These are phyloP conservation scores for Russula virescens DNA, from an alignment of 768 basidiomycete genomes.

Conservation along the genomic window DNA sequence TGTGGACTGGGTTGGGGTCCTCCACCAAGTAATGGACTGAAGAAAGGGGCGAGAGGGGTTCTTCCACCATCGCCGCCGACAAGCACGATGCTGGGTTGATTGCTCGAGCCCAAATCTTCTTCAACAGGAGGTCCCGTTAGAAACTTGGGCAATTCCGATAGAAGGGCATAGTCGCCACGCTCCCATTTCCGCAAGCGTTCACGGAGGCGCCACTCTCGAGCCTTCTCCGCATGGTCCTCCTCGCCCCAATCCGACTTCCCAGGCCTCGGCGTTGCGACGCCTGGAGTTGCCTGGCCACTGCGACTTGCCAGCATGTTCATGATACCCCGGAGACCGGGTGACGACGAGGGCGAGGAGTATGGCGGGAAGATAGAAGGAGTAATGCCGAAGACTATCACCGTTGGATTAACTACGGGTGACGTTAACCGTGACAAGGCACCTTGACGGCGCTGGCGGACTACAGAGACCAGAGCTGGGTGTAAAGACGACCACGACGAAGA, in stretches of 20 bases:
- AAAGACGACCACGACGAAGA: slow-evolving; percentile 65
- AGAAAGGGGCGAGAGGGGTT: slow-evolving; percentile 34
- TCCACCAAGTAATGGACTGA: slow-evolving; percentile 26
- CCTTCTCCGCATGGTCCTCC: slow-evolving; percentile 56
- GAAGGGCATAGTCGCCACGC: slow-evolving; percentile 49
- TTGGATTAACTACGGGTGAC: slow-evolving; percentile 61
- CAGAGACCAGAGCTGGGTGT: slow-evolving; percentile 74
- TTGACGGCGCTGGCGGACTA: slow-evolving; percentile 71
- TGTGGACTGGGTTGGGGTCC: slow-evolving; percentile 24
- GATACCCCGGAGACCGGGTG: slow-evolving; percentile 32
- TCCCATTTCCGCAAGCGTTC: slow-evolving; percentile 74
- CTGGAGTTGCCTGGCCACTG: slow-evolving; percentile 32
- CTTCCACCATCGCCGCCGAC: slow-evolving; percentile 40
- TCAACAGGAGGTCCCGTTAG: slow-evolving; percentile 34
- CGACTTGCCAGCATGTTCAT: slow-evolving; percentile 45
- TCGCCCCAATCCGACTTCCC: slow-evolving; percentile 57
- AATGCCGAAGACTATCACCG: slow-evolving; percentile 83
- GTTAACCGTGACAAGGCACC: slow-evolving; percentile 55
- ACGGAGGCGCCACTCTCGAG: slow-evolving; percentile 65
- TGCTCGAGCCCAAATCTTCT: slow-evolving; percentile 29
- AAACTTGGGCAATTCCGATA: slow-evolving; percentile 59
- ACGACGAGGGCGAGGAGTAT: slow-evolving; percentile 28
- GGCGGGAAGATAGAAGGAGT: slow-evolving; percentile 68
- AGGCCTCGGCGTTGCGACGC: slow-evolving; percentile 32
- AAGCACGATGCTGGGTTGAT: slow-evolving; percentile 42